phyloP scores from a whole-genome alignment of 179 eudicot species.

The Dionaea muscipula region DNA sequence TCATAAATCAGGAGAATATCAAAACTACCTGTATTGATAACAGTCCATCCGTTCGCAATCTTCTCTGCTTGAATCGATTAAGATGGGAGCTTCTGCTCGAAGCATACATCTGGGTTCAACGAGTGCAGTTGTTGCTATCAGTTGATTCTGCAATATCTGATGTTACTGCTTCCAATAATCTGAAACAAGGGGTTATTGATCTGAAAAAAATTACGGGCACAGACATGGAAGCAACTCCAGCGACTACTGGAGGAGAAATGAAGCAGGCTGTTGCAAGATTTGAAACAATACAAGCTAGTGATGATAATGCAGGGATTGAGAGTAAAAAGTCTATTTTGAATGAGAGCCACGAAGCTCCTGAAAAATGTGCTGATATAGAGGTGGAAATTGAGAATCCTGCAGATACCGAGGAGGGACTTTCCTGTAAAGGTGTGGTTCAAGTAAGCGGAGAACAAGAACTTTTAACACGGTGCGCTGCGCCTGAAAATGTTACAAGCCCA shows the following conservation, averaged over 20 bases:
- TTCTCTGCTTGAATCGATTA: constrained; percentile 50
- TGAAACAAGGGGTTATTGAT: constrained; percentile 10
- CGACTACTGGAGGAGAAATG: background rate
- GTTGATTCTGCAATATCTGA: constrained; percentile 24
- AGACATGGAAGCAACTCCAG: constrained; percentile 2
- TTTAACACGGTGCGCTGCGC: no score
- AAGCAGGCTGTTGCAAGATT: background rate
- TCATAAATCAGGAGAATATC: constrained; percentile 31
- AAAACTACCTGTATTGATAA: constrained; percentile 26
- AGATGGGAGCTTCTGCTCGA: constrained; percentile 54
- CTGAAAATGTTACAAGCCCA: constrained; percentile 12
- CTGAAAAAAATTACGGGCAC: background rate
- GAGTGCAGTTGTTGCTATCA: constrained; percentile 50
- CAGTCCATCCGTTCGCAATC: constrained; percentile 32
- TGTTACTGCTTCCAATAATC: constrained; percentile 4
- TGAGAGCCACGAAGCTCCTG: constrained; percentile 13
- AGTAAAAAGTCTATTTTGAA: constrained; percentile 8
- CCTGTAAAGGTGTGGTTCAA: constrained; percentile 15
- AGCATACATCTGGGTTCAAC: constrained; percentile 64
- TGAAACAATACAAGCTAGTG: constrained; percentile 2
- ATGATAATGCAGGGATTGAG: constrained; percentile 2
- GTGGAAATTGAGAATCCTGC: constrained; percentile 21
- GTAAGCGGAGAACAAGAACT: constrained; percentile 14
- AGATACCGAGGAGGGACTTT: constrained; percentile 22
- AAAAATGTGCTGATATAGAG: constrained; percentile 12